Percentiles rank a stretch among this genome's conserved stretches.
Evolutionary conservation across 768 basidiomycete genomes (phyloP).

Genomic region (Tricholoma terreum): DNA sequence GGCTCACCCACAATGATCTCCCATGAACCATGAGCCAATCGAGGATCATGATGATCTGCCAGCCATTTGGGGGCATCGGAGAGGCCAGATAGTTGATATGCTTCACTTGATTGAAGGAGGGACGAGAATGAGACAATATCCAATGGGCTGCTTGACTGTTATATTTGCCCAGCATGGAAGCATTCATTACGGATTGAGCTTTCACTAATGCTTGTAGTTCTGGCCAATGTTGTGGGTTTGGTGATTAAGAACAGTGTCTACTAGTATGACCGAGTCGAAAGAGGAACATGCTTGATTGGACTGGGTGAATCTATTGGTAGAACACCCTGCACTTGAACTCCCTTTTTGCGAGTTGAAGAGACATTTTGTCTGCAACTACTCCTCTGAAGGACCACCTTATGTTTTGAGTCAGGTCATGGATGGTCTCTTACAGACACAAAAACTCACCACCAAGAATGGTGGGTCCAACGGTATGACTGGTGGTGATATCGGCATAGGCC

Average conservation of each 20-base stretch:
- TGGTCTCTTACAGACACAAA: neutral
- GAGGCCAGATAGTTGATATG: slow-evolving; percentile 33
- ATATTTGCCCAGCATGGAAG: slow-evolving; percentile 47
- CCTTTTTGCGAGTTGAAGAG: slow-evolving; percentile 45
- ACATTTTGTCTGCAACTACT: slow-evolving; percentile 64
- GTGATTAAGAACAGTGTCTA: slow-evolving; percentile 38
- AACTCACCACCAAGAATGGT: slow-evolving; percentile 58
- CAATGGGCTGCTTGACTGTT: slow-evolving; percentile 27
- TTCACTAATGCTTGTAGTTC: slow-evolving; percentile 36
- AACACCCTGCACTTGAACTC: slow-evolving; percentile 49
- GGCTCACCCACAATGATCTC: slow-evolving; percentile 33
- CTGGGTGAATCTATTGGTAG: slow-evolving; percentile 66
- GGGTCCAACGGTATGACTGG: slow-evolving; percentile 30
- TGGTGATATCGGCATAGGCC: slow-evolving; percentile 44
- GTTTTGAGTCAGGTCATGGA: neutral
- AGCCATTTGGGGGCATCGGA: slow-evolving; percentile 51
- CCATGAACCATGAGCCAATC: slow-evolving; percentile 43
- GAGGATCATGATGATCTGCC: slow-evolving; percentile 37
- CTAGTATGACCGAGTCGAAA: slow-evolving; percentile 55
- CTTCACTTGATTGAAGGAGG: slow-evolving; percentile 53
- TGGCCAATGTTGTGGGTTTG: slow-evolving; percentile 24
- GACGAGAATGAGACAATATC: slow-evolving; percentile 35
- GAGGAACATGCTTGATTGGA: slow-evolving; percentile 48
- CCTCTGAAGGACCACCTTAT: slow-evolving; percentile 82
- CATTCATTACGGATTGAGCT: slow-evolving; percentile 48